phyloP scores from a whole-genome alignment of 805 yeast genomes.

The Schizosaccharomyces cryophilus region DNA sequence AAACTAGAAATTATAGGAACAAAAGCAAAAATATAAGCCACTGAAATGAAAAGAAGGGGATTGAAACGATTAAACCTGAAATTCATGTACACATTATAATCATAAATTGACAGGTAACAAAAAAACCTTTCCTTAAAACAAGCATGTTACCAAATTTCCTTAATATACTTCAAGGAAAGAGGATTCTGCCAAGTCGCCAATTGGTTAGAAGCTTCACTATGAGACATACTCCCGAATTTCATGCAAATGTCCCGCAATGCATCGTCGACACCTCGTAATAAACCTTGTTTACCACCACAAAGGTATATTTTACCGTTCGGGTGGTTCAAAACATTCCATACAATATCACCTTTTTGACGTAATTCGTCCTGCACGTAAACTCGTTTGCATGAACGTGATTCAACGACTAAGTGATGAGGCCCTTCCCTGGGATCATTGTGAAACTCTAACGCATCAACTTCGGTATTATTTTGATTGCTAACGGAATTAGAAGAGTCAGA shows the following conservation, averaged over 20 bases:
- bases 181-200: conserved; percentile 7
- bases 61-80: too few species aligned
- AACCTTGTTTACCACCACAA: conserved; percentile 11
- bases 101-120: too few species aligned
- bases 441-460: not conserved
- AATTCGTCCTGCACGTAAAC: conserved; percentile 12
- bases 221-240: conserved; percentile 5
- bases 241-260: conserved; percentile 7
- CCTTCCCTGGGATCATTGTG: not conserved
- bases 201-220: conserved; percentile 8
- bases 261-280: conserved; percentile 12
- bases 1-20: too few species aligned
- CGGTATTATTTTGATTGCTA: not conserved
- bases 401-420: conserved; percentile 7
- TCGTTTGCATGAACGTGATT: conserved; percentile 11
- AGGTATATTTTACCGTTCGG: conserved; percentile 12
- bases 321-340: conserved; percentile 11
- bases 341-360: conserved; percentile 8
- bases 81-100: too few species aligned
- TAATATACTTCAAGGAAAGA: not conserved
- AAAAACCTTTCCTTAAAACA: not conserved
- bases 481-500: not conserved
- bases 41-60: too few species aligned
- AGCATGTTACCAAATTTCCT: not conserved
- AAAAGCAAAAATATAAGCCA: too few species aligned